A percentile compares a stretch with the other conserved stretches of the same genome.
phyloP scores from a whole-genome alignment of 305 asterid species.

The Solanum hybrid region DNA sequence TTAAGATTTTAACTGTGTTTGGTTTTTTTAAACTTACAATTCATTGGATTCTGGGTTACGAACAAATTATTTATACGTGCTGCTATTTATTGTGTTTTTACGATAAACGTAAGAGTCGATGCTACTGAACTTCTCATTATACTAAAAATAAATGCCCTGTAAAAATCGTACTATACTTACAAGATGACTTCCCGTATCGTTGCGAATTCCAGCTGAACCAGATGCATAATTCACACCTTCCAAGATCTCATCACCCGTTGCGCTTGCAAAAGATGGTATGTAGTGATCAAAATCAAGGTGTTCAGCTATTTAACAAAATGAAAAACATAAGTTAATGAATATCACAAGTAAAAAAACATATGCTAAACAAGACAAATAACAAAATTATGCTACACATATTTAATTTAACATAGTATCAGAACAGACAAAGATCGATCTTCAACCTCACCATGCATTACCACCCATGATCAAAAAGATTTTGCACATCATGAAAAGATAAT shows the following conservation, averaged over 20 bases:
- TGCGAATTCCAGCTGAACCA: slow-evolving; percentile 42
- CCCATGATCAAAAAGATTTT: not conserved
- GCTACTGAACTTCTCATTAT: not conserved
- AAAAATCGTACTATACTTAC: slow-evolving; percentile 9
- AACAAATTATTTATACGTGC: no score
- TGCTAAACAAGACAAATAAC: not conserved
- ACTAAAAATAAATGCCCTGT: not conserved
- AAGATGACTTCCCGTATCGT: slow-evolving; percentile 11
- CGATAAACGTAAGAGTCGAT: not conserved
- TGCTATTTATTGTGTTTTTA: no score
- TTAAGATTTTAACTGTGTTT: not conserved
- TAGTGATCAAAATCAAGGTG: not conserved
- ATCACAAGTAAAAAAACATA: not conserved
- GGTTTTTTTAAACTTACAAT: not conserved
- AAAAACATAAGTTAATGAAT: not conserved
- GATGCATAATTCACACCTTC: slow-evolving; percentile 57
- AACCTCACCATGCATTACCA: not conserved
- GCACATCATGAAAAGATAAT: not conserved
- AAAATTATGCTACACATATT: not conserved
- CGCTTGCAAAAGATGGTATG: not conserved
- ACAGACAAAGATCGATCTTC: not conserved
- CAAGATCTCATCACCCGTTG: not conserved
- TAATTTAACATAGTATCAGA: not conserved
- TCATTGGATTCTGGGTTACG: no score
- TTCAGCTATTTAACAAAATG: not conserved